These are phyloP conservation scores for Cladobotryum mycophilum DNA, from an alignment of 2,329 filamentous ascomycete genomes.

Conservation along the genomic window DNA sequence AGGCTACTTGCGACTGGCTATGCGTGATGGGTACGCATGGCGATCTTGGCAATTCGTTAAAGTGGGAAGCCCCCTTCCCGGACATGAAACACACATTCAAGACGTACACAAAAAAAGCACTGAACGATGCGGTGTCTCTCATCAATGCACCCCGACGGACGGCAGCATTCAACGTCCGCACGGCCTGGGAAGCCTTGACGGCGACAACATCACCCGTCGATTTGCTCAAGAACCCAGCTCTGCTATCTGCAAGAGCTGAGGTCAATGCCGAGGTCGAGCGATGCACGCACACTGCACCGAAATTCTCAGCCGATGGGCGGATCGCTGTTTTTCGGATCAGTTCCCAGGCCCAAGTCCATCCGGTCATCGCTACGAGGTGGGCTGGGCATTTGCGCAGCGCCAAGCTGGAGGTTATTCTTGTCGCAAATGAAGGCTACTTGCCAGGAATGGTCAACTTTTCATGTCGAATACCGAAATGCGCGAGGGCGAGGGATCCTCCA, in stretches of 20 bases:
- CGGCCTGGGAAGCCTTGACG: conserved; percentile 54
- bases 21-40: conserved; percentile 61
- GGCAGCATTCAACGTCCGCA: conserved; percentile 51
- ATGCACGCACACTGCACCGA: conserved; percentile 52
- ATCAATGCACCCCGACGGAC: conserved; percentile 61
- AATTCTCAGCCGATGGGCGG: conserved; percentile 55
- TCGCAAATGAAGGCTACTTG: conserved; percentile 61
- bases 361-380: conserved; percentile 62
- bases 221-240: conserved; percentile 40
- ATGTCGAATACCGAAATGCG: conserved; percentile 54
- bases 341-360: conserved; percentile 57
- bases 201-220: conserved; percentile 40
- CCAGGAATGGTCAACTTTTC: conserved; percentile 61
- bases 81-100: conserved; percentile 58
- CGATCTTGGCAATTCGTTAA: conserved; percentile 57
- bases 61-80: conserved; percentile 61
- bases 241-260: conserved; percentile 49
- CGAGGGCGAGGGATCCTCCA: conserved; percentile 44
- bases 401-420: conserved; percentile 57
- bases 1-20: conserved; percentile 50
- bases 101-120: conserved; percentile 50
- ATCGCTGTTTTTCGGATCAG: conserved; percentile 58
- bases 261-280: conserved; percentile 51
- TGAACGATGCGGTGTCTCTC: conserved; percentile 57
- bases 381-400: conserved; percentile 52